These are phyloP conservation scores for Apiospora sp. DNA, from an alignment of 2,329 filamentous ascomycete genomes.

Conservation along the genomic window DNA sequence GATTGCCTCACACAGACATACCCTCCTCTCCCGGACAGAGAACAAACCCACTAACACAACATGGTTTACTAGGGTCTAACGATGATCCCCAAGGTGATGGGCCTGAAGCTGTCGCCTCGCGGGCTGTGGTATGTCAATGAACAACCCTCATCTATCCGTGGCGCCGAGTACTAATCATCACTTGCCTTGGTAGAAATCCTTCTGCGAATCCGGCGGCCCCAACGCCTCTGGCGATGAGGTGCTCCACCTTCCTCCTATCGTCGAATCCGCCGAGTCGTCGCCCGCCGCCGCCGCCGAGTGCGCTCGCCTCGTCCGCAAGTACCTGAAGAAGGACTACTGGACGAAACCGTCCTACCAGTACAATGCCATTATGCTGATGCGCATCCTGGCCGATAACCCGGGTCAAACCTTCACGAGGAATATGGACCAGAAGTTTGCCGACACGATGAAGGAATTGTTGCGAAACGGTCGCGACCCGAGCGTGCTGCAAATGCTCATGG, in stretches of 20 bases:
- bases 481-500: conserved; percentile 85
- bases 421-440: conserved; percentile 83
- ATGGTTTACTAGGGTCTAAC: conserved; percentile 16
- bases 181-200: conserved; percentile 66
- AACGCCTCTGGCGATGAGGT: conserved; percentile 82
- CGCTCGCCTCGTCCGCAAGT: conserved; percentile 82
- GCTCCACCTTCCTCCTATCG: conserved; percentile 89
- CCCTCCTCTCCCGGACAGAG: conserved; percentile 22
- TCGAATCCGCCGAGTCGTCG: conserved; percentile 93
- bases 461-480: conserved; percentile 74
- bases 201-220: conserved; percentile 78
- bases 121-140: conserved; percentile 69
- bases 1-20: background rate
- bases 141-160: too few relatives aligned
- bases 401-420: conserved; percentile 91
- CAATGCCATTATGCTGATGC: conserved; percentile 94
- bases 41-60: conserved; percentile 24
- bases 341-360: conserved; percentile 79
- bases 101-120: conserved; percentile 71
- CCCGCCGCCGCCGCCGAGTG: conserved; percentile 84
- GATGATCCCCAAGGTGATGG: conserved; percentile 52
- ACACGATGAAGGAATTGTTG: conserved; percentile 77
- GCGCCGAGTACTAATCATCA: conserved; percentile 7
- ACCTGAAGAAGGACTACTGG: conserved; percentile 76
- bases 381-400: conserved; percentile 92